These are phyloP conservation scores for Candida sithepensis DNA, from an alignment of 805 yeast species.

Conservation along the genomic window DNA sequence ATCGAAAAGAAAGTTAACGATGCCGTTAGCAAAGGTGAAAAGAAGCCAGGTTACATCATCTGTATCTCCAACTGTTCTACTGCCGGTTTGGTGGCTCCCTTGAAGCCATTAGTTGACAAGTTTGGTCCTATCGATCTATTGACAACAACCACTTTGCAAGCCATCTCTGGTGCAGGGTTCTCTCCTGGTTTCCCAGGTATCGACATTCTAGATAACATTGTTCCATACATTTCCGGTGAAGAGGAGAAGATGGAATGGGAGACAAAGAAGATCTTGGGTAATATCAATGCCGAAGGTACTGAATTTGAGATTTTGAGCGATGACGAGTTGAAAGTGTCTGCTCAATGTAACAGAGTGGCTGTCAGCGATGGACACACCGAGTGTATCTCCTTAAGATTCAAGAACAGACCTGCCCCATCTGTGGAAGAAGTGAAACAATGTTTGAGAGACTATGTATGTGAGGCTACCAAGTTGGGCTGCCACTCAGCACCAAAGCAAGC, in stretches of 20 bases:
- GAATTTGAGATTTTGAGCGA: constrained; percentile 58
- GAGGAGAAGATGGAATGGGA: constrained; percentile 99
- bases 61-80: constrained; percentile 99
- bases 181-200: constrained; percentile 97
- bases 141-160: constrained; percentile 91
- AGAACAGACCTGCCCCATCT: constrained; percentile 78
- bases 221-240: constrained; percentile 94
- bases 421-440: constrained; percentile 73
- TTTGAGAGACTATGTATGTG: constrained; percentile 73
- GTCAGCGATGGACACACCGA: constrained; percentile 98
- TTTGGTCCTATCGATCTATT: constrained; percentile 89
- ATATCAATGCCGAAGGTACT: constrained; percentile 45
- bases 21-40: constrained; percentile 52
- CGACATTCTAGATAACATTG: constrained; percentile 89
- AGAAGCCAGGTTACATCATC: constrained; percentile 76
- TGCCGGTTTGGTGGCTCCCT: constrained; percentile 95
- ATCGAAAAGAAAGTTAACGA: constrained; percentile 54
- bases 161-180: constrained; percentile 97
- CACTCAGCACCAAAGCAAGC: constrained; percentile 91
- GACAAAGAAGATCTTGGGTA: constrained; percentile 89
- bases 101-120: constrained; percentile 84
- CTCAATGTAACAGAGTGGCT: constrained; percentile 95
- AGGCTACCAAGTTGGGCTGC: constrained; percentile 76
- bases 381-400: constrained; percentile 83
- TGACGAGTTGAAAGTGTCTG: constrained; percentile 80